Evolutionary conservation across 2,329 filamentous ascomycete genomes (phyloP).

Genomic region (Venturia asperata): DNA sequence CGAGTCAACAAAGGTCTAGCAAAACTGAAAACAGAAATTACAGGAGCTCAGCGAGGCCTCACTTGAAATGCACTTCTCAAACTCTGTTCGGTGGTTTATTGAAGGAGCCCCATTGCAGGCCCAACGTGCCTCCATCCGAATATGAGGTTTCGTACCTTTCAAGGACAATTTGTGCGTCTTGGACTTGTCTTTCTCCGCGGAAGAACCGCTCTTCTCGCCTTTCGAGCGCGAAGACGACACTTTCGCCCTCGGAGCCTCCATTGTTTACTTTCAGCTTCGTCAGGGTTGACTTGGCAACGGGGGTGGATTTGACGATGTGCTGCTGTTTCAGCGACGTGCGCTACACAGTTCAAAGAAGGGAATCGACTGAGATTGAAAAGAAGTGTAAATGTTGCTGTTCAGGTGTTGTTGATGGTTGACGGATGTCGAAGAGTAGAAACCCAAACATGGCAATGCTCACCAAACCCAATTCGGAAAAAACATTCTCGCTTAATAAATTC

Average conservation of each 20-base stretch:
- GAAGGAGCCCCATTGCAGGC: too few species aligned
- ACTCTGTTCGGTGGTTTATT: too few species aligned
- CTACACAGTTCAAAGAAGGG: too few species aligned
- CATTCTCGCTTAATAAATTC: background rate
- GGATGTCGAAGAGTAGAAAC: background rate
- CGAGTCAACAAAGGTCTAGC: too few species aligned
- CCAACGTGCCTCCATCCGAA: too few species aligned
- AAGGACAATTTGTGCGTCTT: slow-evolving; percentile 93
- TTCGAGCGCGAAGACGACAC: slow-evolving; percentile 17
- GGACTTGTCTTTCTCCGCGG: slow-evolving; percentile 53
- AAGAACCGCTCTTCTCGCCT: slow-evolving; percentile 34
- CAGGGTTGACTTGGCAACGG: slow-evolving; percentile 19
- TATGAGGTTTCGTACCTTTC: slow-evolving; percentile 51
- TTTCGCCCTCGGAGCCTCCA: slow-evolving; percentile 20
- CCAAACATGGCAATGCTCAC: background rate
- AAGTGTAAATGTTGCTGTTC: background rate
- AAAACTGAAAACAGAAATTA: too few species aligned
- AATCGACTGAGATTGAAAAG: background rate
- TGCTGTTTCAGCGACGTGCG: background rate
- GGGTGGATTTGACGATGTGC: background rate
- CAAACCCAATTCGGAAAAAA: background rate
- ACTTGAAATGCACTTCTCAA: too few species aligned
- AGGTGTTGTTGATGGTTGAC: background rate
- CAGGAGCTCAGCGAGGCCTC: too few species aligned
- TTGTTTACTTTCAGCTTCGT: slow-evolving; percentile 15